Evolutionary conservation across 441 rosid species (phyloP).

Genomic region (Francoa sonchifolia): DNA sequence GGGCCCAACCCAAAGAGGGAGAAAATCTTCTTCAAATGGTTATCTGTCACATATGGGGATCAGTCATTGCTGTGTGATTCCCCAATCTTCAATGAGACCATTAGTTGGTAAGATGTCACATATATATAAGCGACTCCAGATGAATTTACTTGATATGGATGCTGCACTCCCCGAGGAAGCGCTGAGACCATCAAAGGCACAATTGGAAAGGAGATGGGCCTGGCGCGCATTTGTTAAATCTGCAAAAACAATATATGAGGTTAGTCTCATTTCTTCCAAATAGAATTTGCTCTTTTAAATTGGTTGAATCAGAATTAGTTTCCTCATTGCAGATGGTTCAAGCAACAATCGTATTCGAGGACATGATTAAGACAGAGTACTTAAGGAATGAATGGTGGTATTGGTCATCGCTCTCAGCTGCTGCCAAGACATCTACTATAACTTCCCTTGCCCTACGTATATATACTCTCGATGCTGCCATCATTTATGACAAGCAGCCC

Average conservation of each 20-base stretch:
- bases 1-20: conserved; percentile 32
- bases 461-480: conserved; percentile 75
- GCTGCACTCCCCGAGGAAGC: conserved; percentile 76
- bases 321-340: conserved; percentile 68
- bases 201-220: conserved; percentile 51
- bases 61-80: conserved; percentile 48
- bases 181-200: conserved; percentile 58
- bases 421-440: conserved; percentile 66
- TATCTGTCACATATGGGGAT: conserved; percentile 16
- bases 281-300: too few relatives aligned
- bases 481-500: conserved; percentile 46
- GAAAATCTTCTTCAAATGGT: conserved; percentile 21
- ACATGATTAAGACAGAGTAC: conserved; percentile 71
- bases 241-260: conserved; percentile 80
- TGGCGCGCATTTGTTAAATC: conserved; percentile 85
- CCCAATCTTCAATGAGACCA: conserved; percentile 65
- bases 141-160: conserved; percentile 86
- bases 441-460: conserved; percentile 77
- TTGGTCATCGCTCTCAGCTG: conserved; percentile 95
- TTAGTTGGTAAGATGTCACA: conserved; percentile 44
- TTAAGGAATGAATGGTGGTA: conserved; percentile 96
- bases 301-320: not conserved
- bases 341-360: conserved; percentile 74
- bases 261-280: conserved; percentile 23
- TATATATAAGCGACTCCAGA: conserved; percentile 50